Evolutionary conservation across 2,329 filamentous ascomycete genomes (phyloP).

Genomic region (Aspergillus arachidicola): DNA sequence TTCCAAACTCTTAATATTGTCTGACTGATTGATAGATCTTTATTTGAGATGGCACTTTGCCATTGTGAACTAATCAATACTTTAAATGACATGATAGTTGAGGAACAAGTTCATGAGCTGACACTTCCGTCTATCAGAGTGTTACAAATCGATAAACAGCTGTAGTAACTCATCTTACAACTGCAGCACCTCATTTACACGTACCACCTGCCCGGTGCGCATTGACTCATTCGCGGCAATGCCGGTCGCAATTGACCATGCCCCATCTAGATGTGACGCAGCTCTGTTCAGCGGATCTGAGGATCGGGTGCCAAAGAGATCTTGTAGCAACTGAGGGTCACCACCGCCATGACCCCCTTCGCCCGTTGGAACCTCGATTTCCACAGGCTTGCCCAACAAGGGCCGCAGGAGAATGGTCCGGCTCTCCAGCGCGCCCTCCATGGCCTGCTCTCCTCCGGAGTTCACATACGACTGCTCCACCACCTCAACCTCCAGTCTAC

Average conservation of each 20-base stretch:
- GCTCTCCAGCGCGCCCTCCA: slow-evolving; percentile 30
- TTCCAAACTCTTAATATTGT: no score
- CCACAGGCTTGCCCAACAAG: slow-evolving; percentile 59
- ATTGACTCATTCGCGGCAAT: slow-evolving; percentile 63
- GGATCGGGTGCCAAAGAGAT: slow-evolving; percentile 55
- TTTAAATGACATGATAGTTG: not conserved
- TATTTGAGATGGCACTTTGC: not conserved
- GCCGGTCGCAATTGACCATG: slow-evolving; percentile 61
- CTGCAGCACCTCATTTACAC: slow-evolving; percentile 52
- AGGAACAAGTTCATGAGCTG: not conserved
- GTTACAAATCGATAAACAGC: not conserved
- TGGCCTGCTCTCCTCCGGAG: slow-evolving; percentile 59
- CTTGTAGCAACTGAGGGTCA: slow-evolving; percentile 59
- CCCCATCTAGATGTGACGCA: slow-evolving; percentile 62
- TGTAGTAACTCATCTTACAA: not conserved
- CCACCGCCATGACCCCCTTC: slow-evolving; percentile 63
- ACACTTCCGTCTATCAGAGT: not conserved
- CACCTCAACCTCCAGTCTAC: slow-evolving; percentile 63
- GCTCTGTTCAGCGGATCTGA: slow-evolving; percentile 56
- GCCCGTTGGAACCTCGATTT: slow-evolving; percentile 56
- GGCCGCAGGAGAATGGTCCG: slow-evolving; percentile 48
- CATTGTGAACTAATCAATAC: not conserved
- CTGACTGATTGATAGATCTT: no score
- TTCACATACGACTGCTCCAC: slow-evolving; percentile 61
- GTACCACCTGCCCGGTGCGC: slow-evolving; percentile 58